Base-by-base conservation (phyloP, 2,329 filamentous ascomycete genomes). In the Stagonosporopsis rhizophila region DNA sequence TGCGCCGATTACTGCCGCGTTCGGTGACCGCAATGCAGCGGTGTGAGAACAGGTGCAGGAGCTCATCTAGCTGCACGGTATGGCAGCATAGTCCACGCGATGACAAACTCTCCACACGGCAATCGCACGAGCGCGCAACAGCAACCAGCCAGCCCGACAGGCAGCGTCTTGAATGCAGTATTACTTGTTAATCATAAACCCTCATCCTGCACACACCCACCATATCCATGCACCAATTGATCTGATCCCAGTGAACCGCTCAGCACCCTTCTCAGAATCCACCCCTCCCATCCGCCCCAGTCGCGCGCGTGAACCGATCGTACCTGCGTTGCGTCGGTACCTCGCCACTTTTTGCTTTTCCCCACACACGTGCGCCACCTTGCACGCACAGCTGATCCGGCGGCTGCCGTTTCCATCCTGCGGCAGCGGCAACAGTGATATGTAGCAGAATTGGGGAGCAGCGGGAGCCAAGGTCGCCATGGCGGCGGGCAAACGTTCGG, bases 31-130 rank as follows among this genome's bases (percentile, higher is more conserved):
- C 22, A 4, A 9, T 22, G 30, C 45, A 58, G 45, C 56, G 50
- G 56, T 54, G 56, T 58, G 42, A 47, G 56, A 35, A 45, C 12
- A n/a, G 42, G 42, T 45, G 42, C 42, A 45, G 42, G 42, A 34
- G 28, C 8, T 17, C 17, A 17, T 44, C 42, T 30, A 30, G 28
- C 28, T 23, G 12, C 40, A 28, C 14, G n/a, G 40, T 7, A 42
- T 19, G 40, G 8, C 22, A 41, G 23, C 15, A 15, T 15, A n/a
- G 38, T n/a, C 23, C 15, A 15, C 27, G 12, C 11, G 1, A n/a
- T 28, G 23, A 28, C 25, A 17, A 17, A 17, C 39, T 17, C 23
- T 7, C 3, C 23, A 7, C 39, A 23, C 15, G 6, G 6, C 7
- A 41, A 17, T 38, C 19, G 35, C 35, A 38, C 19, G 35, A 38